These are phyloP conservation scores for Paramarasmius palmivorus DNA, from an alignment of 1,284 basidiomycete genomes.

Conservation along the genomic window DNA sequence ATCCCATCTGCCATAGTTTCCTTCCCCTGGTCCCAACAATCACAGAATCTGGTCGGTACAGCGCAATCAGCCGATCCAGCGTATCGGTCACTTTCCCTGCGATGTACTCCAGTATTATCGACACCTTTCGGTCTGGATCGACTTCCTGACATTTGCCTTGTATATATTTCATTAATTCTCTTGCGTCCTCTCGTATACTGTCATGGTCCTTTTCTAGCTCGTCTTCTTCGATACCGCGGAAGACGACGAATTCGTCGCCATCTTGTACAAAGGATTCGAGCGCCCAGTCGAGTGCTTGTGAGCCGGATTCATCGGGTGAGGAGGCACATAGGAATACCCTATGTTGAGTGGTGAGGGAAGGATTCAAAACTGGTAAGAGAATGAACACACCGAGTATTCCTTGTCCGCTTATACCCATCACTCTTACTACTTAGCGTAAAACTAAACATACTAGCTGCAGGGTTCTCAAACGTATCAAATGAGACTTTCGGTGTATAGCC, in stretches of 20 bases:
- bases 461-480: constrained; percentile 81
- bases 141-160: constrained; percentile 82
- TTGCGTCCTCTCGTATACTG: constrained; percentile 84
- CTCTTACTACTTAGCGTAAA: constrained; percentile 82
- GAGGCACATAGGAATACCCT: constrained; percentile 87
- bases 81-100: constrained; percentile 89
- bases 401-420: constrained; percentile 77
- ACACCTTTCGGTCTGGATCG: constrained; percentile 80
- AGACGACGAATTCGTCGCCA: constrained; percentile 92
- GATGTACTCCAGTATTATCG: constrained; percentile 92
- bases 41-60: constrained; percentile 94
- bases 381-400: constrained; percentile 61
- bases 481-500: constrained; percentile 76
- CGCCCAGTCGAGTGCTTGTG: constrained; percentile 86
- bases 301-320: constrained; percentile 85
- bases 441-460: constrained; percentile 72
- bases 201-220: constrained; percentile 83
- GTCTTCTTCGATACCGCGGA: constrained; percentile 87
- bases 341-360: background rate
- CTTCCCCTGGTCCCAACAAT: constrained; percentile 91
- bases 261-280: constrained; percentile 88
- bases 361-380: background rate
- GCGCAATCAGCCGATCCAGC: constrained; percentile 89
- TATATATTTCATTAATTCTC: constrained; percentile 79
- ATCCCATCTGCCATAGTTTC: constrained; percentile 26